Conservation (phyloP, 2,329 filamentous ascomycete species). For the Harringtonia aguacate region DNA sequence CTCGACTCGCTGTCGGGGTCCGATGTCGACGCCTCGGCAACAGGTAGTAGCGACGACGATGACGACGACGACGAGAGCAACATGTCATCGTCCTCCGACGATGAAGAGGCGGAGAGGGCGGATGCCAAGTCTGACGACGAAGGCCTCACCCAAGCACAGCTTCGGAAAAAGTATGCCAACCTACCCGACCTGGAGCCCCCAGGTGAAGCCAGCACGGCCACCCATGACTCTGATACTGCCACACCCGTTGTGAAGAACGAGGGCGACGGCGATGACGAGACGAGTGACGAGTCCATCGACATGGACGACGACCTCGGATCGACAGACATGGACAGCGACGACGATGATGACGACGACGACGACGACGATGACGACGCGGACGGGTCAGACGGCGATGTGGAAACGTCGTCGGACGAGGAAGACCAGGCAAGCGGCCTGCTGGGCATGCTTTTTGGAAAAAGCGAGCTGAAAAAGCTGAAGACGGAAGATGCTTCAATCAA, state of each 20-base stretch:
- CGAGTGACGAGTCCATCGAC: constrained; percentile 54
- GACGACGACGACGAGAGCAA: constrained; percentile 41
- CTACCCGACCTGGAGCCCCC: constrained; percentile 37
- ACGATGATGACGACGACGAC: constrained; percentile 28
- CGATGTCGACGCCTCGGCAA: constrained; percentile 27
- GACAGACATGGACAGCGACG: constrained; percentile 39
- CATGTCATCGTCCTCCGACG: constrained; percentile 44
- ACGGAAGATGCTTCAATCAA: constrained; percentile 21
- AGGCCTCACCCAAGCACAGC: constrained; percentile 56
- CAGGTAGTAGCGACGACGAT: constrained; percentile 33
- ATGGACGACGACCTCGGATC: constrained; percentile 59
- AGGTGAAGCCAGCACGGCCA: constrained; percentile 12
- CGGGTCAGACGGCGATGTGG: too few species aligned
- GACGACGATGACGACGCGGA: constrained; percentile 22
- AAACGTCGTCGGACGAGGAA: constrained; percentile 25
- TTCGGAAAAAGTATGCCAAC: constrained; percentile 58
- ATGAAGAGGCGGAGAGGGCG: constrained; percentile 34
- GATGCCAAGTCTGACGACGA: constrained; percentile 48
- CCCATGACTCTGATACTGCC: constrained; percentile 12
- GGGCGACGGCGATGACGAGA: constrained; percentile 29
- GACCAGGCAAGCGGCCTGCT: constrained; percentile 37
- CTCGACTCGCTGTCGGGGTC: constrained; percentile 28
- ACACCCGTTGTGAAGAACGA: constrained; percentile 16
- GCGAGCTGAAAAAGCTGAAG: constrained; percentile 43
- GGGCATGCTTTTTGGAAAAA: constrained; percentile 48